Conservation (phyloP, 768 basidiomycete genomes). For the Tephrocybe sp. region DNA sequence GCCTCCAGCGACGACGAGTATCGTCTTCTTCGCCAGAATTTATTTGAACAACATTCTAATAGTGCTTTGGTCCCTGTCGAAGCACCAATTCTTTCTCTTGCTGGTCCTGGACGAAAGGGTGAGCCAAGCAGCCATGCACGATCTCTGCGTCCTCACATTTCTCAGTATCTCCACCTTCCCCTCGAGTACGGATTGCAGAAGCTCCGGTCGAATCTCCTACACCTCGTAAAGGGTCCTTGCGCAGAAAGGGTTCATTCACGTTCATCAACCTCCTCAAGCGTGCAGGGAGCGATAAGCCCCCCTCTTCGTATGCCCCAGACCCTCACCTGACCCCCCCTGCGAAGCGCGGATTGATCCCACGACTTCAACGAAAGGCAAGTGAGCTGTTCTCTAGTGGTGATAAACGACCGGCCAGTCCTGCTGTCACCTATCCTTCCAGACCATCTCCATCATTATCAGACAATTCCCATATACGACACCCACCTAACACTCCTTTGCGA, state of each 20-base stretch:
- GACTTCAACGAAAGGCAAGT: constrained; percentile 32
- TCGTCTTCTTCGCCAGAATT: constrained; percentile 63
- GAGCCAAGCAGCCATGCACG: neutral
- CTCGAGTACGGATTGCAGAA: constrained; percentile 8
- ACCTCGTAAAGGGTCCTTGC: constrained; percentile 18
- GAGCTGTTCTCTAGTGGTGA: constrained; percentile 28
- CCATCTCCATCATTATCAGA: constrained; percentile 17
- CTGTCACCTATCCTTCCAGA: constrained; percentile 17
- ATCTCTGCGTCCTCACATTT: neutral
- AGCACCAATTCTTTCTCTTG: constrained; percentile 27
- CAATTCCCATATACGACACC: constrained; percentile 6
- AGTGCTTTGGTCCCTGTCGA: constrained; percentile 29
- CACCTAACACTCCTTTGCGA: constrained; percentile 11
- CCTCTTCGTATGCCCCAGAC: constrained; percentile 3
- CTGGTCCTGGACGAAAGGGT: constrained; percentile 19
- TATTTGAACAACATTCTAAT: constrained; percentile 60
- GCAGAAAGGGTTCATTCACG: constrained; percentile 25
- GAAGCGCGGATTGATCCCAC: constrained; percentile 31
- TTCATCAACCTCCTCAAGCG: constrained; percentile 38
- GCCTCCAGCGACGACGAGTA: constrained; percentile 70
- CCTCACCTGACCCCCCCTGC: constrained; percentile 7
- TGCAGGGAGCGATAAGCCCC: constrained; percentile 34
- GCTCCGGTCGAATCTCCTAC: constrained; percentile 6
- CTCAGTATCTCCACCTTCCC: constrained; percentile 4
- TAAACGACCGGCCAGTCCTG: constrained; percentile 18